Conservation (phyloP, 192 early-diverging fungal genomes). For the Coemansia sp. region DNA sequence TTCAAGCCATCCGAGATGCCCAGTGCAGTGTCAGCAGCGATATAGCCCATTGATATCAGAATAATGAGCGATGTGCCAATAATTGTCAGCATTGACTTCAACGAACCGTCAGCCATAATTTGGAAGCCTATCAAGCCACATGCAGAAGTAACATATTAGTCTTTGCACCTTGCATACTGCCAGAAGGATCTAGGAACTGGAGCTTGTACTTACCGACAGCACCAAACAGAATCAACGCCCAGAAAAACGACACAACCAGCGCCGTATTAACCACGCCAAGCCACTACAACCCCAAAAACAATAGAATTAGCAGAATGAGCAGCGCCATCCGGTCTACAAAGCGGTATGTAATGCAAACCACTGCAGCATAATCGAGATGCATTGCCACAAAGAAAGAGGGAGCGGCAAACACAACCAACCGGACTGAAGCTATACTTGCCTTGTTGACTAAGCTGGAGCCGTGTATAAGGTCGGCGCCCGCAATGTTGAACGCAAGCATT, state of each 20-base stretch:
- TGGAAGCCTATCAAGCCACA: constrained; percentile 48
- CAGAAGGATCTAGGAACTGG: neutral
- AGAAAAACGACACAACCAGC: constrained; percentile 50
- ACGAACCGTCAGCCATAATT: constrained; percentile 51
- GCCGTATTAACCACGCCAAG: constrained; percentile 51
- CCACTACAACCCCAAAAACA: constrained; percentile 23
- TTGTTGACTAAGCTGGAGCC: constrained; percentile 31
- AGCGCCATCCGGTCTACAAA: constrained; percentile 7
- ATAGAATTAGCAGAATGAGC: constrained; percentile 2
- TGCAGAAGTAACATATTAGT: neutral
- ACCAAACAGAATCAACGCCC: constrained; percentile 39
- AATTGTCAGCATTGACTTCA: constrained; percentile 44
- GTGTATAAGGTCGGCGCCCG: constrained; percentile 40
- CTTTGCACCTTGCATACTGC: neutral
- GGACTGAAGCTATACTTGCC: constrained; percentile 18
- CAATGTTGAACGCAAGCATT: constrained; percentile 42
- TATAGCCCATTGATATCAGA: constrained; percentile 49
- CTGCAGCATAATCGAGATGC: constrained; percentile 6
- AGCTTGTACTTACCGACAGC: constrained; percentile 44
- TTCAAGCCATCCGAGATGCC: constrained; percentile 49
- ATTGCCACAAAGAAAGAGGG: neutral
- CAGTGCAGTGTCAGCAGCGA: constrained; percentile 52
- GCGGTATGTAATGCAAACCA: constrained; percentile 1
- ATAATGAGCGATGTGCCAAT: constrained; percentile 32
- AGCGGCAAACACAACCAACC: neutral